These are phyloP conservation scores for Aquilaria agallochum DNA, from an alignment of 441 rosid species.

Conservation along the genomic window DNA sequence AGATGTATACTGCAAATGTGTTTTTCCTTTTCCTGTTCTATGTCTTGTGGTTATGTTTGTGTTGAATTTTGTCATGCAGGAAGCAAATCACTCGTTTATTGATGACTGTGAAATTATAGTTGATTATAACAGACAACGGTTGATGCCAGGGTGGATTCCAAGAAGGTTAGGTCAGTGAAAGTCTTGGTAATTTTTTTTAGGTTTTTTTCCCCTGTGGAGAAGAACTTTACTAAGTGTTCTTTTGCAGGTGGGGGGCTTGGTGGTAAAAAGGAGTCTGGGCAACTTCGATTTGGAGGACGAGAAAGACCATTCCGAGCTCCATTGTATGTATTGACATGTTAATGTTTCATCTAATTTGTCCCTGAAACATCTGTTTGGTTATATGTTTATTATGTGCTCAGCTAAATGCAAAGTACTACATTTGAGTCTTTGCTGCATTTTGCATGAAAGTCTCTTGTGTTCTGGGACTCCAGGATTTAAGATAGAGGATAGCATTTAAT, in stretches of 20 bases:
- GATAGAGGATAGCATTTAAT: too few relatives aligned
- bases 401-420: too few relatives aligned
- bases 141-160: constrained; percentile 99
- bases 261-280: constrained; percentile 92
- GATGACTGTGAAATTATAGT: constrained; percentile 79
- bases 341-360: not conserved
- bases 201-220: not conserved
- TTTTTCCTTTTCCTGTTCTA: too few relatives aligned
- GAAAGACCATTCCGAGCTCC: constrained; percentile 98
- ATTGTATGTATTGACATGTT: constrained; percentile 40
- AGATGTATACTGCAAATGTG: too few relatives aligned
- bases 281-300: constrained; percentile 95
- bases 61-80: constrained; percentile 33
- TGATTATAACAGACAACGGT: constrained; percentile 79
- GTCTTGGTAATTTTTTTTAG: constrained; percentile 10
- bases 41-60: not conserved
- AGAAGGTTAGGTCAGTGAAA: constrained; percentile 78
- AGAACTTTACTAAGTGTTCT: not conserved
- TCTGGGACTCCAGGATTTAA: too few relatives aligned
- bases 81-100: constrained; percentile 70
- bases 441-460: too few relatives aligned
- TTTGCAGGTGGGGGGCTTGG: constrained; percentile 92
- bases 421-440: too few relatives aligned
- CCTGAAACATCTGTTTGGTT: too few relatives aligned
- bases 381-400: too few relatives aligned